Base-by-base conservation (phyloP, 257 asterid species). In the Solanum chaucha region DNA sequence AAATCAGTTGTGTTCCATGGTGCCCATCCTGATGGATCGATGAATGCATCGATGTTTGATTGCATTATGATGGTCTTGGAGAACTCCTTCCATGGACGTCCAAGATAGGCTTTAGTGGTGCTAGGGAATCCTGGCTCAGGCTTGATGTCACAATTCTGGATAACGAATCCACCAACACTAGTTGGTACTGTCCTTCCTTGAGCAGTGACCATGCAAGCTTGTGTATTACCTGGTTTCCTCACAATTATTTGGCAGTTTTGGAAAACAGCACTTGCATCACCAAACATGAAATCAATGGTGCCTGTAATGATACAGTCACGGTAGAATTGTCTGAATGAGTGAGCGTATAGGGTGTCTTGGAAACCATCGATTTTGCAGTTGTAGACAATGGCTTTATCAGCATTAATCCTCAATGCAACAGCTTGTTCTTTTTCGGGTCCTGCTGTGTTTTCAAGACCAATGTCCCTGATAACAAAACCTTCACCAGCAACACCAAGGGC, bases 301-400 rank as follows among this genome's bases (percentile, higher is more conserved):
- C 99, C 99, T 2, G 90, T 65, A 91, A 96, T 93, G 85, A n/a
- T 61, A 84, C 97, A 93, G 88, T 94, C 91, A 11, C 95, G 92
- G 89, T 93, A 96, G 92, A 70, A 95, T 22, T 95, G 98, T 34
- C 97, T 93, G 93, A 91, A 92, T 78, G 91, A 22, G 90, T 95
- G 99, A 34, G 93, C 88, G 90, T 96, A 95, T 26, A 96, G 96
- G 1, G 98, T 96, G 91, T 94, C 95, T 85, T 96, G 99, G 89
- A 72, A 92, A 2, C 95, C 96, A 82, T 94, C 95, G 87, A 96
- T 91, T 88, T 89, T 94, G 83, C 94, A 95, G 85, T 95, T 95
- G 92, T 59, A 90, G 92, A 95, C 89, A 38, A 94, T 64, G 3
- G 92, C 86, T 26, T 86, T 88, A 88, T 73, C 99, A 61, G 8